phyloP scores from a whole-genome alignment of 306 rosid genomes.

The Cucumis hystrix region DNA sequence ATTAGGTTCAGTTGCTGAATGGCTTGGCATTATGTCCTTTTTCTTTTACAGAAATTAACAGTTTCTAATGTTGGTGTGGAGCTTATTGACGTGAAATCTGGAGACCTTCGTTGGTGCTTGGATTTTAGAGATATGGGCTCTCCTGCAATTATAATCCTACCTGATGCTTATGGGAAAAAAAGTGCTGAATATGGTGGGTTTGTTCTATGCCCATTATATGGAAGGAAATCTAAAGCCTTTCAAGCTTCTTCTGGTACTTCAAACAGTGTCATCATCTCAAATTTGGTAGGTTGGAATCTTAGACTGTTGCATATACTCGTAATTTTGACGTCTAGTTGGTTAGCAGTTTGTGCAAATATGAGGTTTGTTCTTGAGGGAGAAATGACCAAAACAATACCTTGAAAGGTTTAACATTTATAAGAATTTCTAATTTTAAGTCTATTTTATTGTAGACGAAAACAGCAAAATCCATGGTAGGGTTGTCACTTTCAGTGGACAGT shows the following conservation, averaged over 20 bases:
- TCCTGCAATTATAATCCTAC: slow-evolving; percentile 68
- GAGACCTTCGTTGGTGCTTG: slow-evolving; percentile 99
- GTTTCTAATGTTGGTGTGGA: slow-evolving; percentile 80
- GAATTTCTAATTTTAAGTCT: slow-evolving; percentile 9
- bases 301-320: neutral
- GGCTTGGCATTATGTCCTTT: slow-evolving; percentile 17
- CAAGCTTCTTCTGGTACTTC: slow-evolving; percentile 89
- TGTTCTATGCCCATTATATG: slow-evolving; percentile 84
- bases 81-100: slow-evolving; percentile 58
- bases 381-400: slow-evolving; percentile 2
- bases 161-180: slow-evolving; percentile 67
- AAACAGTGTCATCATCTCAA: slow-evolving; percentile 58
- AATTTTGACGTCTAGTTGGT: neutral
- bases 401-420: slow-evolving; percentile 9
- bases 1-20: slow-evolving; percentile 3
- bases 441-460: slow-evolving; percentile 67
- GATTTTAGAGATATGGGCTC: slow-evolving; percentile 97
- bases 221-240: slow-evolving; percentile 92
- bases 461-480: slow-evolving; percentile 80
- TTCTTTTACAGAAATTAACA: slow-evolving; percentile 66
- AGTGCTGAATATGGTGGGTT: slow-evolving; percentile 67
- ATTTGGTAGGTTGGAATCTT: slow-evolving; percentile 48
- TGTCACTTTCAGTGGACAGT: slow-evolving; percentile 67
- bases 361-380: slow-evolving; percentile 4
- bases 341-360: slow-evolving; percentile 9